Conservation (phyloP, 225 moss, liverwort and hornwort genomes). For the Climacium dendroides region DNA sequence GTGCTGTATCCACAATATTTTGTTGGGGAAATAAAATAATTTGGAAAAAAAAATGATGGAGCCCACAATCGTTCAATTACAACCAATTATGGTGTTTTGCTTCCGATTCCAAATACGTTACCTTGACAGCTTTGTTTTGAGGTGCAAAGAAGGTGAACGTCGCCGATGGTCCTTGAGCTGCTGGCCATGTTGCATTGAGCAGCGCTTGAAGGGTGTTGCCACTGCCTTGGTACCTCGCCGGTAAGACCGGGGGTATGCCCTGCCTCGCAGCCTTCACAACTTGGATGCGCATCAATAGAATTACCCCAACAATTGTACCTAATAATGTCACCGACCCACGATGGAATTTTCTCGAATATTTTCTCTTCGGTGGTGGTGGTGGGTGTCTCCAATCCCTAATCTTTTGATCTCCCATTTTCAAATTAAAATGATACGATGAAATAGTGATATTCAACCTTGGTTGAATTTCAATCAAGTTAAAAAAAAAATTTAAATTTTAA, state of each 20-base stretch:
- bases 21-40: background rate
- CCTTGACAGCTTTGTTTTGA: conserved; percentile 23
- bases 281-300: background rate
- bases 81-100: too few species aligned
- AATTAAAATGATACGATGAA: background rate
- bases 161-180: background rate
- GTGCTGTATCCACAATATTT: too few species aligned
- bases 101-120: too few species aligned
- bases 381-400: background rate
- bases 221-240: background rate
- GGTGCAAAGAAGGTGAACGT: conserved; percentile 30
- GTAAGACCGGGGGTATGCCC: background rate
- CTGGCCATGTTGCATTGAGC: conserved; percentile 21
- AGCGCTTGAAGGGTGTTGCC: conserved; percentile 19
- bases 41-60: background rate
- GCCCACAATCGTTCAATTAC: background rate
- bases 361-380: background rate
- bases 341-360: background rate
- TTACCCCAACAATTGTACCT: background rate
- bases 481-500: too few species aligned
- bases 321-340: background rate
- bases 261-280: background rate
- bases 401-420: background rate
- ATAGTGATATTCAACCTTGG: background rate
- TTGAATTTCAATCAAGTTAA: background rate